Conservation (phyloP, 2,329 filamentous ascomycete species). For the Daldinia sp. region DNA sequence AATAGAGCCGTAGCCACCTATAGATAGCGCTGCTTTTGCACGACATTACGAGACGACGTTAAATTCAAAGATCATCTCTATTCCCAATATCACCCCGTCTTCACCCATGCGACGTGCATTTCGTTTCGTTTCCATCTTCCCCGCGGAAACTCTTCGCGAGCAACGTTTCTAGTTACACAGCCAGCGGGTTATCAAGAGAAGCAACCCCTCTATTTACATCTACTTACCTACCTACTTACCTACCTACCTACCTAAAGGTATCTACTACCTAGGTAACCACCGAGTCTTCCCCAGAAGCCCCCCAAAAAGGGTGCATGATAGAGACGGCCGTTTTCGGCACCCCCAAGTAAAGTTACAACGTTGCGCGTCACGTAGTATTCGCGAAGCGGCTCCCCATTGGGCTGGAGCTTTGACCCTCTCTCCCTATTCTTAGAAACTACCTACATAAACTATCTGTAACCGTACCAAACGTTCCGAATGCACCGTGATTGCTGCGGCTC, state of each 20-base stretch:
- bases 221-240: background rate
- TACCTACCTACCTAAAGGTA: too few species aligned
- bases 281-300: background rate
- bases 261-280: background rate
- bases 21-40: background rate
- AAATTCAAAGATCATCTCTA: background rate
- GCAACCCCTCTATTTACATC: background rate
- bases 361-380: slow-evolving; percentile 16
- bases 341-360: slow-evolving; percentile 7
- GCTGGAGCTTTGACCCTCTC: slow-evolving; percentile 8
- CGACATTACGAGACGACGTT: background rate
- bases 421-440: slow-evolving; percentile 5
- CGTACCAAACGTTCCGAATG: slow-evolving; percentile 1
- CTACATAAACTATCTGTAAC: too few species aligned
- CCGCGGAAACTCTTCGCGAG: background rate
- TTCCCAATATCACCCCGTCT: background rate
- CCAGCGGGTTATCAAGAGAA: background rate
- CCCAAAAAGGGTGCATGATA: background rate
- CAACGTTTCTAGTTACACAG: slow-evolving; percentile 30
- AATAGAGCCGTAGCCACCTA: background rate
- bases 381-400: slow-evolving; percentile 1
- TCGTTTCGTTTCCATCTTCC: too few species aligned
- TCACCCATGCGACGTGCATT: slow-evolving; percentile 1
- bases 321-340: slow-evolving; percentile 2
- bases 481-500: slow-evolving; percentile 4